Evolutionary conservation across 1,284 basidiomycete genomes (phyloP).

Genomic region (Earliella scabrosa): DNA sequence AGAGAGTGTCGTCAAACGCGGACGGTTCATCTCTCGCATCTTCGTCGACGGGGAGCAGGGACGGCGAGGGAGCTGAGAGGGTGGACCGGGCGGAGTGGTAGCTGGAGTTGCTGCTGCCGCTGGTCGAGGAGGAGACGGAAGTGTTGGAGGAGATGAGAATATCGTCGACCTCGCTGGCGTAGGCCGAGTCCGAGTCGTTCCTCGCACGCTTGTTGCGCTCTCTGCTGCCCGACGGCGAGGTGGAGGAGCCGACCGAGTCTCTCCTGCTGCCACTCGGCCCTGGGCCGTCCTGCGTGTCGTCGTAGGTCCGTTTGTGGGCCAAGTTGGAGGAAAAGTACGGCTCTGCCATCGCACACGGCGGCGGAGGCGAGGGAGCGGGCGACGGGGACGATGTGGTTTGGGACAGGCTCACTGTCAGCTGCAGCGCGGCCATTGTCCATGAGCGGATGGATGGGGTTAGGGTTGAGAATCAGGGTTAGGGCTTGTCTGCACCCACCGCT

Average conservation of each 20-base stretch:
- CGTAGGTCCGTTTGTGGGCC: conserved; percentile 21
- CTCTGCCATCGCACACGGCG: conserved; percentile 10
- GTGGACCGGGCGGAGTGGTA: conserved; percentile 20
- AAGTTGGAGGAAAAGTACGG: conserved; percentile 1
- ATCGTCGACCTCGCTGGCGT: conserved; percentile 20
- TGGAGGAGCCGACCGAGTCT: conserved; percentile 1
- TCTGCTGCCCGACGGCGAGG: conserved; percentile 3
- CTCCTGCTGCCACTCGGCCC: conserved; percentile 5
- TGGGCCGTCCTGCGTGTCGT: conserved; percentile 12
- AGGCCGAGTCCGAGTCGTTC: conserved; percentile 19
- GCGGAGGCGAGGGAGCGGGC: not conserved
- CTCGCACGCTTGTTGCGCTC: conserved; percentile 24
- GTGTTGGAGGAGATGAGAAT: conserved; percentile 9
- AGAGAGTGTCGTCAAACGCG: not conserved
- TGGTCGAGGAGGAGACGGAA: conserved; percentile 16
- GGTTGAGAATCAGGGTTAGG: too few relatives aligned
- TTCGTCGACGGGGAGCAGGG: not conserved
- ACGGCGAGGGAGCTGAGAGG: conserved; percentile 9
- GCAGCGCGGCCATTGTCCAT: not conserved
- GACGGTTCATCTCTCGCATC: not conserved
- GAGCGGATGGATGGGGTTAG: too few relatives aligned
- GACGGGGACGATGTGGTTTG: conserved; percentile 3
- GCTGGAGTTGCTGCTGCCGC: conserved; percentile 19
- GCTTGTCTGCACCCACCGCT: too few relatives aligned
- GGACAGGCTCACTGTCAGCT: not conserved